Percentiles rank a stretch among this genome's conserved stretches.
These are phyloP conservation scores for Penicillium crystallinum DNA, from an alignment of 495 filamentous ascomycete genomes.

Conservation along the genomic window DNA sequence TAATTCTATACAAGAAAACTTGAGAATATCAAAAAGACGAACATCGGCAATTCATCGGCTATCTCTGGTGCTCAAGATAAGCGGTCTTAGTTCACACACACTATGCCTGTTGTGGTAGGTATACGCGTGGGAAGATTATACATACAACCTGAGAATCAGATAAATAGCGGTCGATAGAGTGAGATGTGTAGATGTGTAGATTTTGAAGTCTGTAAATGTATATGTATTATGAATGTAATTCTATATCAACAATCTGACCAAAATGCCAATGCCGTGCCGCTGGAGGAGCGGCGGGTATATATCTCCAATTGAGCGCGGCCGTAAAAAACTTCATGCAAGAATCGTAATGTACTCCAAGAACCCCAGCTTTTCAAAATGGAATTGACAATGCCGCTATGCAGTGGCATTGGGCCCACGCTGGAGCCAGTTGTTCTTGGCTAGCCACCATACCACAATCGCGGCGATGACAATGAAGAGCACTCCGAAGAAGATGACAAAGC, in stretches of 20 bases:
- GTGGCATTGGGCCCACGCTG: slow-evolving; percentile 10
- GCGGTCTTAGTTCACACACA: background rate
- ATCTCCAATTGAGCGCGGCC: background rate
- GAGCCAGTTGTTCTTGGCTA: slow-evolving; percentile 38
- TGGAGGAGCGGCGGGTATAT: slow-evolving; percentile 7
- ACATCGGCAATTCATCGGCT: background rate
- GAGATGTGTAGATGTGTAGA: too few relatives aligned
- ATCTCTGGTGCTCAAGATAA: background rate
- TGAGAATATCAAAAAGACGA: background rate
- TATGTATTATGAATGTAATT: background rate
- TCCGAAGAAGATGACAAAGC: slow-evolving; percentile 30
- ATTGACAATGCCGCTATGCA: background rate
- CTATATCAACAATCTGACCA: background rate
- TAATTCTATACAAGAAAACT: background rate
- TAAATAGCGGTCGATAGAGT: background rate
- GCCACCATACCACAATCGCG: slow-evolving; percentile 35
- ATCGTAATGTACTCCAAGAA: background rate
- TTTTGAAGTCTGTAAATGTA: background rate
- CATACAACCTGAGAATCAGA: background rate
- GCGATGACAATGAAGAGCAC: slow-evolving; percentile 24
- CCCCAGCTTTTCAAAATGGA: too few relatives aligned
- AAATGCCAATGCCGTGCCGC: background rate
- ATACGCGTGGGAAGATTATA: background rate
- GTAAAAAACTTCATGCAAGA: background rate
- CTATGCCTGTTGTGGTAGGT: slow-evolving; percentile 1